Evolutionary conservation across 495 filamentous ascomycete genomes (phyloP).

Genomic region (Penicillium turbatum): DNA sequence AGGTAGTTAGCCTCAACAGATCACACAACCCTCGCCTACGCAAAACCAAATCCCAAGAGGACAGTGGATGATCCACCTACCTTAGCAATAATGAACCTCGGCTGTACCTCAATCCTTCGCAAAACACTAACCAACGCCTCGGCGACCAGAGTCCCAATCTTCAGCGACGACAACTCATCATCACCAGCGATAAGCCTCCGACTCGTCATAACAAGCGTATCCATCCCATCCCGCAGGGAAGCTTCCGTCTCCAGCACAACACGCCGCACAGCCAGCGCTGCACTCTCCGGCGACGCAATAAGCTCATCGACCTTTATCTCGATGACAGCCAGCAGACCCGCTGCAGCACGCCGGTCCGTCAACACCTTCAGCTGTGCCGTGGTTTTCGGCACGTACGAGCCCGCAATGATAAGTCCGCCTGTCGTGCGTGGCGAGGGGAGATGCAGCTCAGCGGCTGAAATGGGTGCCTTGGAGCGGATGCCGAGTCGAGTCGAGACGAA

Average conservation of each 20-base stretch:
- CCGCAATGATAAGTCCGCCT: conserved; percentile 50
- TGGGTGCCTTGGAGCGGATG: conserved; percentile 42
- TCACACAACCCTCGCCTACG: no score
- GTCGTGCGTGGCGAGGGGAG: conserved; percentile 28
- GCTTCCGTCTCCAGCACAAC: conserved; percentile 28
- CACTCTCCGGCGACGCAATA: conserved; percentile 29
- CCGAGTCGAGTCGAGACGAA: conserved; percentile 53
- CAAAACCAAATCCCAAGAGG: neutral
- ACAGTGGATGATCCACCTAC: no score
- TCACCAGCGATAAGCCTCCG: conserved; percentile 44
- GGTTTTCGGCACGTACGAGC: conserved; percentile 54
- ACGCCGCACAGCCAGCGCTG: conserved; percentile 17
- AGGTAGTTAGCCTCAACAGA: neutral
- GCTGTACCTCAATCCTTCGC: conserved; percentile 37
- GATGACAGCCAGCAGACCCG: conserved; percentile 38
- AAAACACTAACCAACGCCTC: conserved; percentile 44
- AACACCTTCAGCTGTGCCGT: conserved; percentile 46
- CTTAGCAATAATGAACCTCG: conserved; percentile 53
- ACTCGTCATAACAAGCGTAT: conserved; percentile 53
- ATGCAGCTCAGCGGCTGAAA: conserved; percentile 37
- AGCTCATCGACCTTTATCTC: conserved; percentile 45
- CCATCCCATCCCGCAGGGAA: conserved; percentile 28
- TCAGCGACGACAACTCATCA: conserved; percentile 41
- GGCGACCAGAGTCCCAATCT: conserved; percentile 44
- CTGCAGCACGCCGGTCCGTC: conserved; percentile 28